phyloP scores from a whole-genome alignment of 441 rosid species.

The Erodium moschatum region DNA sequence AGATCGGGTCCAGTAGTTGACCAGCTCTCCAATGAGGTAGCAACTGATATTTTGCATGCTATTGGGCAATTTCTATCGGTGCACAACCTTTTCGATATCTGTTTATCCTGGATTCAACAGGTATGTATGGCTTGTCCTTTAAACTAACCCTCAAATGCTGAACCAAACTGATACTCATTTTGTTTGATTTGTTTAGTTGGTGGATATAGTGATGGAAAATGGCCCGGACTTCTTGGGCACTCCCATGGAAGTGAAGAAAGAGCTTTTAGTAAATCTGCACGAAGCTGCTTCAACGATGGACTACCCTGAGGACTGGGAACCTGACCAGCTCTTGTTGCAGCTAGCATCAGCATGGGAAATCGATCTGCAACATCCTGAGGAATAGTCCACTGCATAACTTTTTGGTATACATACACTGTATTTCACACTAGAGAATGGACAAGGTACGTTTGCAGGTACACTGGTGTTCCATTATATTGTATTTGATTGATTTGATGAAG shows the following conservation, averaged over 20 bases:
- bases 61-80: conserved; percentile 69
- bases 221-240: conserved; percentile 62
- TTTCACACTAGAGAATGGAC: not conserved
- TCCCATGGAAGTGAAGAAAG: conserved; percentile 80
- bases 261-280: conserved; percentile 61
- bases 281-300: conserved; percentile 67
- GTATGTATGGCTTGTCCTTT: conserved; percentile 27
- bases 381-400: conserved; percentile 12
- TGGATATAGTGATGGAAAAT: conserved; percentile 65
- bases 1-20: conserved; percentile 80
- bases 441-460: not conserved
- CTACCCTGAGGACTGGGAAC: conserved; percentile 90
- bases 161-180: not conserved
- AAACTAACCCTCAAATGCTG: not conserved
- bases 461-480: not conserved
- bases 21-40: conserved; percentile 74
- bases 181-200: conserved; percentile 40
- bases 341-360: conserved; percentile 87
- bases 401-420: no score
- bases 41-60: conserved; percentile 61
- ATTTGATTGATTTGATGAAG: not conserved
- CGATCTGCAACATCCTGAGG: conserved; percentile 45
- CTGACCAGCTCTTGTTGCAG: conserved; percentile 72
- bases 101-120: conserved; percentile 95
- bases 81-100: conserved; percentile 66